phyloP scores from a whole-genome alignment of 306 rosid genomes.

The Amphicarpaea edgeworthii region DNA sequence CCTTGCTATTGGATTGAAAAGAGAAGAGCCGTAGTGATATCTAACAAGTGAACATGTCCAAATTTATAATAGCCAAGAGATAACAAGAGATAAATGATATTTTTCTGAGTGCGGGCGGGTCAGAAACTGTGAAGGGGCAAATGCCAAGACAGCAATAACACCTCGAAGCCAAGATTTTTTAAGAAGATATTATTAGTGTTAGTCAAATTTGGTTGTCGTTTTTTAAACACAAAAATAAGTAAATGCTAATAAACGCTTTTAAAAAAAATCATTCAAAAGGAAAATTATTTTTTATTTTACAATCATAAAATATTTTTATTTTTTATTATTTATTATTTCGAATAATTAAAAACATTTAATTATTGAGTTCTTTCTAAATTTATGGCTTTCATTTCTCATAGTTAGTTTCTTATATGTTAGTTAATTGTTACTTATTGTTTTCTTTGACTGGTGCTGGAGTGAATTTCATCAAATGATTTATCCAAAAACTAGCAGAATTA shows the following conservation, averaged over 20 bases:
- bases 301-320: no score
- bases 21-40: background rate
- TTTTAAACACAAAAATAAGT: background rate
- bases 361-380: no score
- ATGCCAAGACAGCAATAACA: background rate
- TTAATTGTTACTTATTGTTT: no score
- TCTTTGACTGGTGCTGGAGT: no score
- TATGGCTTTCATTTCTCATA: no score
- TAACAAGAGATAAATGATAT: background rate
- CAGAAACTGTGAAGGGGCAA: background rate
- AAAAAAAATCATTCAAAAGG: background rate
- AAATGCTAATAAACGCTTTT: background rate
- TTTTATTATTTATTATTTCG: background rate
- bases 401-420: no score
- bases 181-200: background rate
- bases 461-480: no score
- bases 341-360: background rate
- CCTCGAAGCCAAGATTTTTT: background rate
- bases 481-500: no score
- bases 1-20: conserved; percentile 7
- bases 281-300: no score
- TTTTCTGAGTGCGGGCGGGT: background rate
- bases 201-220: background rate
- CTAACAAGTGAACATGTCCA: conserved; percentile 6
- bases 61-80: conserved; percentile 30